Evolutionary conservation across 1,284 basidiomycete genomes (phyloP).

Genomic region (Leucoagaricus sp.): DNA sequence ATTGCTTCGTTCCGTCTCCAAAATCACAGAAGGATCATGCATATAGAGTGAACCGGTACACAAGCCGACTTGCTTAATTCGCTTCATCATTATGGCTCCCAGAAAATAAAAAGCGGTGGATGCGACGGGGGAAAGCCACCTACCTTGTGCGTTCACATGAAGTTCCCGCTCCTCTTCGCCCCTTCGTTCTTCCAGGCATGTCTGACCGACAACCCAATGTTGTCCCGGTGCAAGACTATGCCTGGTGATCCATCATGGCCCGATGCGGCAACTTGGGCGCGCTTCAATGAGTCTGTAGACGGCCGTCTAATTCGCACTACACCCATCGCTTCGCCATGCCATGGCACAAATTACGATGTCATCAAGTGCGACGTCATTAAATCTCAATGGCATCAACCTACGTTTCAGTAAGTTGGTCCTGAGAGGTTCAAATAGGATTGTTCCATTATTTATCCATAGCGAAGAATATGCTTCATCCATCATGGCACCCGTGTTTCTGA

Average conservation of each 20-base stretch:
- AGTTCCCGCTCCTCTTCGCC: not conserved
- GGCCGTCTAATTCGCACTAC: conserved; percentile 16
- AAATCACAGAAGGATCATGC: too few relatives aligned
- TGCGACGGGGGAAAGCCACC: not conserved
- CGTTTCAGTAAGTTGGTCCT: conserved; percentile 17
- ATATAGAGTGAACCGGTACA: too few relatives aligned
- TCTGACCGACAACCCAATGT: not conserved
- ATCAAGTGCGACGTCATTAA: conserved; percentile 14
- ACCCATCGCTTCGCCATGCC: conserved; percentile 17
- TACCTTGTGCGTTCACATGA: not conserved
- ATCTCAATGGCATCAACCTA: conserved; percentile 16
- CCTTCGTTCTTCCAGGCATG: not conserved
- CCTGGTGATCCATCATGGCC: conserved; percentile 18
- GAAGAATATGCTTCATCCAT: conserved; percentile 18
- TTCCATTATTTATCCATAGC: conserved; percentile 7
- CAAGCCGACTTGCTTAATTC: too few relatives aligned
- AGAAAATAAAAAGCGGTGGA: too few relatives aligned
- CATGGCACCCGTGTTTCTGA: conserved; percentile 20
- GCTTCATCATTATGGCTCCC: too few relatives aligned
- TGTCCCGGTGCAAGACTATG: conserved; percentile 7
- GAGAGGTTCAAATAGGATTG: too few relatives aligned
- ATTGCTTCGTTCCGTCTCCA: too few relatives aligned
- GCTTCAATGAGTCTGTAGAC: conserved; percentile 18
- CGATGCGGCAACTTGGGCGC: conserved; percentile 7
- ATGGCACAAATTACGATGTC: conserved; percentile 14